Conservation (phyloP, 148 eudicot species). For the Chenopodium berlandieri region DNA sequence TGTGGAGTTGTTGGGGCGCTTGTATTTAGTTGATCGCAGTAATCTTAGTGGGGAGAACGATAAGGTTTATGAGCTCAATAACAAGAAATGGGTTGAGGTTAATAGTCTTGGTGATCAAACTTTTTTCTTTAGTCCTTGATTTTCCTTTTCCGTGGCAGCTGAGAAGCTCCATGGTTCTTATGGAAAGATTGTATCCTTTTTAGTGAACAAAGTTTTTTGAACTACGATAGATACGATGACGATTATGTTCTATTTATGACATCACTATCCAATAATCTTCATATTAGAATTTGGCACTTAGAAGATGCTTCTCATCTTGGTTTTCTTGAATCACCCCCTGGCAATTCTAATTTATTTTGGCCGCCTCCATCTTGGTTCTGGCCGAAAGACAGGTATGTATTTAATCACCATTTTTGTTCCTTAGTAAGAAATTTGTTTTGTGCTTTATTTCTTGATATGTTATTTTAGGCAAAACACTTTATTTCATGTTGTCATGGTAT, state of each 20-base stretch:
- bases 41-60: background rate
- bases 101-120: constrained; percentile 5
- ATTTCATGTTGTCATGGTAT: no score
- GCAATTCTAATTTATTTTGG: background rate
- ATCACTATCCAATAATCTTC: background rate
- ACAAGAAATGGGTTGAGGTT: constrained; percentile 12
- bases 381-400: constrained; percentile 12
- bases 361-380: constrained; percentile 27
- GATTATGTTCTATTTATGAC: background rate
- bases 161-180: background rate
- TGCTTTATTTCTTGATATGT: no score
- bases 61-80: constrained; percentile 20
- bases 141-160: constrained; percentile 15
- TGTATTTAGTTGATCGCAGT: constrained; percentile 22
- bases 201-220: background rate
- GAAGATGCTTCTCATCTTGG: background rate
- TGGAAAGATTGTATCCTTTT: constrained; percentile 14
- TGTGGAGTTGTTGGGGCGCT: constrained; percentile 11
- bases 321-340: background rate
- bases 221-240: background rate
- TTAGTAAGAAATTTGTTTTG: background rate
- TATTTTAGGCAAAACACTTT: no score
- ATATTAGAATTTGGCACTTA: constrained; percentile 15
- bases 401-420: no score
- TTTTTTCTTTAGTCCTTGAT: constrained; percentile 18